Evolutionary conservation across 2,329 filamentous ascomycete species (phyloP).

Genomic region (Verticillium alfalfae): DNA sequence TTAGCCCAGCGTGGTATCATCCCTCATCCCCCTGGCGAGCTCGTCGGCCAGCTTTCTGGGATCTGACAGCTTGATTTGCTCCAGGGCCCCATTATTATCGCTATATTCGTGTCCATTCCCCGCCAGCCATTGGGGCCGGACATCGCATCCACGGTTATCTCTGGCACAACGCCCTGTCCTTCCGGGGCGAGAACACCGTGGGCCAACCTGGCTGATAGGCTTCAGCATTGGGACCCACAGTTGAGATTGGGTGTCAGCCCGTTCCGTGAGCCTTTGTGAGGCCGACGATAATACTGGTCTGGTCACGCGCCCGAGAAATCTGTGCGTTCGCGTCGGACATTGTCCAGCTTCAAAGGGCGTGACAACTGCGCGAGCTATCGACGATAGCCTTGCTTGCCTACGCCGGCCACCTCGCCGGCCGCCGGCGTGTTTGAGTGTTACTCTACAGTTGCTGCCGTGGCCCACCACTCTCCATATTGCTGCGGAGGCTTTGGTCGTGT

Average conservation of each 20-base stretch:
- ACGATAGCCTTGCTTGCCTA: not conserved
- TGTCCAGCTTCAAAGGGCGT: not conserved
- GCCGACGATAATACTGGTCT: not conserved
- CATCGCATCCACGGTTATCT: not conserved
- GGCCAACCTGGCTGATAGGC: not conserved
- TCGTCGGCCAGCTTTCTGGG: not conserved
- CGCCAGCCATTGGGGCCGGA: not conserved
- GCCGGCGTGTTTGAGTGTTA: not conserved
- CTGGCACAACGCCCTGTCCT: not conserved
- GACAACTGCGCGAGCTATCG: not conserved
- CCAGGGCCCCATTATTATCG: not conserved
- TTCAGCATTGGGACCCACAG: not conserved
- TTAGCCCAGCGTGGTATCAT: not conserved
- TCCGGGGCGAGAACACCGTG: not conserved
- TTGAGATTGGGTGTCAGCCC: not conserved
- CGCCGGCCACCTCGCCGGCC: not conserved
- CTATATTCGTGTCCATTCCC: not conserved
- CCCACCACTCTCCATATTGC: no score
- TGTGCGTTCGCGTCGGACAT: not conserved
- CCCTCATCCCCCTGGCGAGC: not conserved
- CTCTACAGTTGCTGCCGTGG: no score
- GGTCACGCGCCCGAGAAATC: not conserved
- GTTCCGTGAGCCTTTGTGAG: not conserved
- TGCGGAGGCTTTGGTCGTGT: no score
- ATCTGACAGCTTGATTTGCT: not conserved